These are phyloP conservation scores for Boletus vinaceobasis DNA, from an alignment of 768 basidiomycete genomes.

Conservation along the genomic window DNA sequence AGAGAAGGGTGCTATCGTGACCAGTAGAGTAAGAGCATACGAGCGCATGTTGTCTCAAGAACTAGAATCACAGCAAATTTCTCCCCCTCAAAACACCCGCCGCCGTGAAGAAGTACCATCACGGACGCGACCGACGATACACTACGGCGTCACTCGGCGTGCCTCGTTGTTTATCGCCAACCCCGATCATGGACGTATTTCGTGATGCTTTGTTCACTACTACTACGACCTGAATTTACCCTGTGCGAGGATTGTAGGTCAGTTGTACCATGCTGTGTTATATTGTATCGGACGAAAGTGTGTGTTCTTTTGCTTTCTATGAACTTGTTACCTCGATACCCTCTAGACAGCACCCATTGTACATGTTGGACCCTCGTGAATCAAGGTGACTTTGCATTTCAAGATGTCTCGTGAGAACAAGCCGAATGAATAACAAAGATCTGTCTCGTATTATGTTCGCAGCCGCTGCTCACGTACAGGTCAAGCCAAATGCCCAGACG, in stretches of 20 bases:
- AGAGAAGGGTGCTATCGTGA: constrained; percentile 33
- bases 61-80: constrained; percentile 37
- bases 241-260: background rate
- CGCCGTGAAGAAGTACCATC: constrained; percentile 40
- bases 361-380: background rate
- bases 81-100: constrained; percentile 40
- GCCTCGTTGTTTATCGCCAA: constrained; percentile 71
- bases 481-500: background rate
- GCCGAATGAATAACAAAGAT: background rate
- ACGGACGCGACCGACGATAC: constrained; percentile 40
- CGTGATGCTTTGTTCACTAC: constrained; percentile 8
- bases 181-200: constrained; percentile 35
- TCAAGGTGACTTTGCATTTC: background rate
- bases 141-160: constrained; percentile 65
- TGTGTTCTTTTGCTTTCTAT: constrained; percentile 2
- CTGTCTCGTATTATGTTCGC: background rate
- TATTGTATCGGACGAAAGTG: background rate
- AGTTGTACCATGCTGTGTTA: constrained; percentile 6
- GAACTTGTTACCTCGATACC: constrained; percentile 7
- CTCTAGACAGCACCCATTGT: background rate
- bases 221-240: constrained; percentile 1
- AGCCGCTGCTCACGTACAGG: background rate
- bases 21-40: constrained; percentile 52
- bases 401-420: background rate
- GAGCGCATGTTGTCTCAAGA: constrained; percentile 60